These are phyloP conservation scores for Meripilus lineatus DNA, from an alignment of 1,284 basidiomycete species.

Conservation along the genomic window DNA sequence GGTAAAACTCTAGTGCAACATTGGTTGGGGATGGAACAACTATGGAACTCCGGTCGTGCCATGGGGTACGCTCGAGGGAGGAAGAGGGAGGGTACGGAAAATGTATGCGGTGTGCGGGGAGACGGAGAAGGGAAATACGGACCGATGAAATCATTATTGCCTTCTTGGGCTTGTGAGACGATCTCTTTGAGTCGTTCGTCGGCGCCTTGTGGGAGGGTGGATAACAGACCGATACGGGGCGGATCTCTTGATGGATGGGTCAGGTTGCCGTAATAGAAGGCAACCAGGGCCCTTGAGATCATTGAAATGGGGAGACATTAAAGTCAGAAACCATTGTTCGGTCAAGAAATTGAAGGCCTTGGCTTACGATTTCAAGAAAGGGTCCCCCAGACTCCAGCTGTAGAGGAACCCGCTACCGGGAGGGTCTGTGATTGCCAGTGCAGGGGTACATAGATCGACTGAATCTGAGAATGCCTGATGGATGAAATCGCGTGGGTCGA, in stretches of 20 bases:
- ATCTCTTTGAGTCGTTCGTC: constrained; percentile 33
- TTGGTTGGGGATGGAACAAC: too few relatives aligned
- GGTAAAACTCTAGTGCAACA: too few relatives aligned
- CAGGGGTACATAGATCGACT: constrained; percentile 36
- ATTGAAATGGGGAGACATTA: too few relatives aligned
- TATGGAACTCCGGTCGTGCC: too few relatives aligned
- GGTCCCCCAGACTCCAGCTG: constrained; percentile 37
- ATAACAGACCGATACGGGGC: constrained; percentile 63
- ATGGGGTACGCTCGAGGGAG: too few relatives aligned
- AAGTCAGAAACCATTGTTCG: constrained; percentile 24
- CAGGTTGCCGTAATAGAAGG: constrained; percentile 65
- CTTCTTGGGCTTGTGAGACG: constrained; percentile 32
- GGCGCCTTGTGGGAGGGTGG: constrained; percentile 57
- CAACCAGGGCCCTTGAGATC: constrained; percentile 30
- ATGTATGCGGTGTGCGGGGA: too few relatives aligned
- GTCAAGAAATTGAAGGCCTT: constrained; percentile 48
- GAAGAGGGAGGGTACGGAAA: neutral
- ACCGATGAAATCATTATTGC: constrained; percentile 41
- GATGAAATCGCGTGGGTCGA: constrained; percentile 64
- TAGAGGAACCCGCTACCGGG: constrained; percentile 33
- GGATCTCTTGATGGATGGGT: constrained; percentile 57
- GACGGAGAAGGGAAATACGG: too few relatives aligned
- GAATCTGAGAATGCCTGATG: constrained; percentile 30
- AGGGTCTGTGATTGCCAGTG: constrained; percentile 49
- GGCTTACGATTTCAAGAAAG: constrained; percentile 37